Evolutionary conservation across 257 asterid species (phyloP), one percentile per base, ranked within the genome.

Genomic region (Apocynum venetum): DNA sequence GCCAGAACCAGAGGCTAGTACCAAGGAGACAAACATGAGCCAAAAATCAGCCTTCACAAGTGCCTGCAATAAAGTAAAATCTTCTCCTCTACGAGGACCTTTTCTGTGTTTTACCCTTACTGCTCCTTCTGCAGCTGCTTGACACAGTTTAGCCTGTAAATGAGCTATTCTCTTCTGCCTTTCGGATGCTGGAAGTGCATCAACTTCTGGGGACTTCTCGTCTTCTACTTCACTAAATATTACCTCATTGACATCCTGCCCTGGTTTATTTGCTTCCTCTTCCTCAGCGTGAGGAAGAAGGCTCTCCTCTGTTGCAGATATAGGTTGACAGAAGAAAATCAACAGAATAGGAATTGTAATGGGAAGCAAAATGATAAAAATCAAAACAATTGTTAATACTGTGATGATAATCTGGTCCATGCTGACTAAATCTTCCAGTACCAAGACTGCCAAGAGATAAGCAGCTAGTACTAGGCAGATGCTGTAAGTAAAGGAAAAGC

Each of bases 81-180:
- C 85, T 80, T 80, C 86, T 41, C 88, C 86, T 78, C 84, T 80
- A 31, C 83, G 81, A 20, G 88, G 85, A 46, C 83, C 86, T 80
- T 78, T 85, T 78, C 83, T 82, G 69, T 81, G 66, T 56, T 76
- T 80, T 44, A 85, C 82, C 77, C 87, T 82, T 38, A 84, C 78
- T 19, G 85, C 88, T 63, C 88, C 88, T 3, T 84, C 88, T 79
- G 88, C 88, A 66, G 88, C 88, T 67, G 85, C 88, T 79, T 84
- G 88, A 76, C 53, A 79, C 69, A 84, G 78, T 65, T 82, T 84
- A 57, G 88, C 88, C 72, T 84, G 88, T 78, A 84, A 77, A 73
- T 84, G 88, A 17, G 80, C 82, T 63, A 84, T 84, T 80, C 85
- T 79, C 82, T 79, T 84, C 36, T 77, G 79, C 79, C 88, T 81